Evolutionary conservation across 2,329 filamentous ascomycete species (phyloP), one percentile per base, ranked within the genome.

Genomic region (Fusarium redolens): DNA sequence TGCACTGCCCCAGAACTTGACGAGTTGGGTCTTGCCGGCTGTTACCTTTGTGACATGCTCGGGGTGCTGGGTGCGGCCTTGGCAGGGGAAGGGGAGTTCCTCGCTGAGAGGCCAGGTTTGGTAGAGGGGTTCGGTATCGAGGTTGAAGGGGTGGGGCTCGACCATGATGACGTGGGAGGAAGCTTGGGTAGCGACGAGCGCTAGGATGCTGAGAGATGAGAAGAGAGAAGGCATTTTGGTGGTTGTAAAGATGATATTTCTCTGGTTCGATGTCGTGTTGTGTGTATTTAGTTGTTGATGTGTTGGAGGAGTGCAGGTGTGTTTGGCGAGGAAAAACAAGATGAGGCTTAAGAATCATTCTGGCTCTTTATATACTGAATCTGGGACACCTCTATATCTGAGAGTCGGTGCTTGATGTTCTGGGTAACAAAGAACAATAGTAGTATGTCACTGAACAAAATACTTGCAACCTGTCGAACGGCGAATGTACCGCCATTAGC

Each of bases 61-160:
- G 6, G 58, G 57, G 18, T 77, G 69, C 8, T 74, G 61, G 9
- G 54, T 63, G 15, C 69, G 60, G 28, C 71, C 73, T 43, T 78
- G 76, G 40, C 77, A 78, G 5, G 77, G 77, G 41, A 78, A 78
- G 2, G 74, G 72, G 4, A 76, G 61, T 1, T 69, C 48, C 5
- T 58, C 69, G 37, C 65, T 70, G 4, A 78, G 60, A 25, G 77
- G 77, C 40, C 69, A 63, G 20, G 52, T 69, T 38, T 78, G 76
- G 14, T 69, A 64, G 2, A 77, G 61, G 8, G 77, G 77, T 5
- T 65, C 67, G 1, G 65, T 78, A 52, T 78, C 75, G 41, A 78
- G 75, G 38, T 78, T 78, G 73, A 67, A 78, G n/a, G 77, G 77
- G 14, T 78, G 77, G 14, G 77, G 77, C n/a, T 78, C 77, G 4